A percentile compares a stretch with the other conserved stretches of the same genome.
These are phyloP conservation scores for Chlamydomonas schloesseri DNA, from an alignment of 139 green algal species.

Conservation along the genomic window DNA sequence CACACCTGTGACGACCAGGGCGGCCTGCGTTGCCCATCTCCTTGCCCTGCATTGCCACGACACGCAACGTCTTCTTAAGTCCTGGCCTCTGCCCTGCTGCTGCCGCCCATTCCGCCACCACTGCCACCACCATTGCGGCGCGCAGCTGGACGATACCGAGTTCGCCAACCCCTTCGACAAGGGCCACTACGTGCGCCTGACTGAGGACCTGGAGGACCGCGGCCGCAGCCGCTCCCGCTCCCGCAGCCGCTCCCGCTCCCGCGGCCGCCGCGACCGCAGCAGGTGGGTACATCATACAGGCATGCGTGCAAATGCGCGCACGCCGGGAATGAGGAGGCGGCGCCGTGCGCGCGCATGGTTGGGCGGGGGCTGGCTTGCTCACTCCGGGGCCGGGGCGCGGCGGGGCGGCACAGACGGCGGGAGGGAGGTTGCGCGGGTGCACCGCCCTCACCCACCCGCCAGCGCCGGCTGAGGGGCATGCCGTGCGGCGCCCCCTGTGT, in stretches of 20 bases:
- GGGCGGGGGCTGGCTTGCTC: neutral
- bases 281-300: neutral
- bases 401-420: too few relatives aligned
- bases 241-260: neutral
- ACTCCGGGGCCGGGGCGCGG: neutral
- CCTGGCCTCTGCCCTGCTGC: too few relatives aligned
- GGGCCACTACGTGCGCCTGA: constrained; percentile 50
- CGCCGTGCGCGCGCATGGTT: neutral
- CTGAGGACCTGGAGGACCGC: constrained; percentile 47
- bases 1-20: too few relatives aligned
- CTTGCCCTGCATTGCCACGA: too few relatives aligned
- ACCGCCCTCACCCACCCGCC: too few relatives aligned
- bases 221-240: neutral
- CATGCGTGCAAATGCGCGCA: neutral
- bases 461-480: too few relatives aligned
- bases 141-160: constrained; percentile 73
- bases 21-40: too few relatives aligned
- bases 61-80: too few relatives aligned
- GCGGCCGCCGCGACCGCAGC: constrained; percentile 21
- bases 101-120: too few relatives aligned
- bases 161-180: constrained; percentile 79
- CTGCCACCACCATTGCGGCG: neutral
- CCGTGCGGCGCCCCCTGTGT: too few relatives aligned
- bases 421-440: too few relatives aligned
- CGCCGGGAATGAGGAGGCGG: too few relatives aligned